phyloP scores from a whole-genome alignment of 257 asterid species.

The Solanum chmielewskii region DNA sequence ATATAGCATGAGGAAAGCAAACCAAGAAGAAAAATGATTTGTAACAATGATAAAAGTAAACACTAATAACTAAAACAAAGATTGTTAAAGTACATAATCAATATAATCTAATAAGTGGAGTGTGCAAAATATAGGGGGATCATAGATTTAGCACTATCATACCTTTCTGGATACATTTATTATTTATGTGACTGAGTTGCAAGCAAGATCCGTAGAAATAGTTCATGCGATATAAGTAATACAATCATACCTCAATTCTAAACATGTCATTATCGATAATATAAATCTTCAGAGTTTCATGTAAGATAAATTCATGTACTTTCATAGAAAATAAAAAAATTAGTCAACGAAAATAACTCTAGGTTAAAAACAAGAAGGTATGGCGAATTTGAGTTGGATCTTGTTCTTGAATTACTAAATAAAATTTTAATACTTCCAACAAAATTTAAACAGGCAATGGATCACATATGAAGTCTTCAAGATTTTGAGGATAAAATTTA shows the following conservation, averaged over 20 bases:
- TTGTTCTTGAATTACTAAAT: background rate
- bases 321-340: background rate
- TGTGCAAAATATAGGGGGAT: too few relatives aligned
- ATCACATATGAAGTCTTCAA: background rate
- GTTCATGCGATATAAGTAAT: background rate
- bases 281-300: background rate
- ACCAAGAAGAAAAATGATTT: too few relatives aligned
- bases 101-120: too few relatives aligned
- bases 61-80: background rate
- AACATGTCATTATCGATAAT: background rate
- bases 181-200: too few relatives aligned
- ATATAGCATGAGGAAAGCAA: too few relatives aligned
- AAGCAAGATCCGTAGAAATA: background rate
- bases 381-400: background rate
- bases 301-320: background rate
- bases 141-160: too few relatives aligned
- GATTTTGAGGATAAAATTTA: background rate
- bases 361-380: background rate
- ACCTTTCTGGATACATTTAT: too few relatives aligned
- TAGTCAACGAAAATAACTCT: too few relatives aligned
- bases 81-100: too few relatives aligned
- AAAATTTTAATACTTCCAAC: background rate
- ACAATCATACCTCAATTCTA: background rate
- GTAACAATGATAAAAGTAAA: too few relatives aligned
- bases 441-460: background rate